These are phyloP conservation scores for Cyclocybe aegerita DNA, from an alignment of 768 basidiomycete genomes.

Conservation along the genomic window DNA sequence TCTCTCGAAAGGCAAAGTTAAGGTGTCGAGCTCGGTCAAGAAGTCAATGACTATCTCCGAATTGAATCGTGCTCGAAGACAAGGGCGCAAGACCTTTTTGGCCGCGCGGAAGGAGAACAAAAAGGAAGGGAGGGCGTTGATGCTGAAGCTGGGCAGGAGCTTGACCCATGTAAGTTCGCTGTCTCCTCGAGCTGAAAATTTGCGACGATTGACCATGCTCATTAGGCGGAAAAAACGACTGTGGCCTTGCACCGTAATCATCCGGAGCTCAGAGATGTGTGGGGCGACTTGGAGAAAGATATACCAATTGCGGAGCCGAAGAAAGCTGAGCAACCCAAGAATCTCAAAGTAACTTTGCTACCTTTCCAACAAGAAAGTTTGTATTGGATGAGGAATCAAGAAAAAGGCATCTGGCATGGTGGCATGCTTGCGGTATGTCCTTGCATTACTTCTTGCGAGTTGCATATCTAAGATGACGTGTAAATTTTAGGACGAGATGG, in stretches of 20 bases:
- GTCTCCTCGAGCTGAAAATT: conserved; percentile 1
- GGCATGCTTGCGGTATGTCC: conserved; percentile 85
- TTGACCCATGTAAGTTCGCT: conserved; percentile 60
- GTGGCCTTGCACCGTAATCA: conserved; percentile 68
- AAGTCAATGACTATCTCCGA: conserved; percentile 33
- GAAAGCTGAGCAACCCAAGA: conserved; percentile 75
- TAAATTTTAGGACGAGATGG: conserved; percentile 80
- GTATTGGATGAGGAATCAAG: conserved; percentile 95
- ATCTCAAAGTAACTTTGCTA: conserved; percentile 81
- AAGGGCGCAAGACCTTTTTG: conserved; percentile 16
- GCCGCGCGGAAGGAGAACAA: conserved; percentile 29
- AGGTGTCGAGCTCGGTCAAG: background rate
- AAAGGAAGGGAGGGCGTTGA: conserved; percentile 49
- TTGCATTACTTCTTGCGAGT: background rate
- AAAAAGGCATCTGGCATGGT: conserved; percentile 81
- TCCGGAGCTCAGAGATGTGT: conserved; percentile 78
- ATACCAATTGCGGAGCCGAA: conserved; percentile 62
- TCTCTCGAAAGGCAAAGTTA: conserved; percentile 26
- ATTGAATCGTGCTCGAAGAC: conserved; percentile 24
- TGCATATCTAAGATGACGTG: background rate
- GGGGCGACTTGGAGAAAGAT: conserved; percentile 79
- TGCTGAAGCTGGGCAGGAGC: conserved; percentile 64
- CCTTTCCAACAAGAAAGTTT: conserved; percentile 97
- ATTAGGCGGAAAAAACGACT: conserved; percentile 69
- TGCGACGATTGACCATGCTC: background rate